Base-by-base conservation (phyloP, 176 grass and related monocot genomes). In the Aegilops longissima region DNA sequence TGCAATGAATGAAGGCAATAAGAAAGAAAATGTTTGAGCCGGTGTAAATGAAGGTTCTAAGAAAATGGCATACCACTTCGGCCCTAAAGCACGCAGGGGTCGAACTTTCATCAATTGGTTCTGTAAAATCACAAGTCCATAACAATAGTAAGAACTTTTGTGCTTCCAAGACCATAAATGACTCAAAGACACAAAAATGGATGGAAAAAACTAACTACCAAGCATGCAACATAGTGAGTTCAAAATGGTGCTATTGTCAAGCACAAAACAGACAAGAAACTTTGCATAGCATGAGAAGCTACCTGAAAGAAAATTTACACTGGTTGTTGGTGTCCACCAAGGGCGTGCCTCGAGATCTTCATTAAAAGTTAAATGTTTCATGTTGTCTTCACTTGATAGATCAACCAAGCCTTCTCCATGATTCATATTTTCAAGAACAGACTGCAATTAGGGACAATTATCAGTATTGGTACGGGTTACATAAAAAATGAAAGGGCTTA, bases 301-400 rank as follows among this genome's bases (percentile, higher is more conserved):
- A 99, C 97, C 84, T 86, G 92, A 91, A 70, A 99, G 92, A 84
- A 90, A 91, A 87, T 99, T 99, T 76, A 94, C 45, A 73, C 64
- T 94, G 70, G 89, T 77, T 77, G 81, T 91, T 66, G 94, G 92
- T 24, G 94, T 90, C 97, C 97, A 99, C 97, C 92, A 99, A 83
- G 97, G 97, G 14, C 97, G 87, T 71, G 90, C 79, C 56, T 99
- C 83, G 82, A 91, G 77, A 92, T 97, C 92, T 94, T 91, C 92
- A 89, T 96, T 99, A 76, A 91, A 94, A 56, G 92, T 93, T 73
- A 94, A 85, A 31, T 77, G 84, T 83, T 89, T 86, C 87, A 99
- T 63, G 73, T 79, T 96, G 51, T 99, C 88, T 29, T 89, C 84
- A 77, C 82, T 92, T 86, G 94, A 90, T 73, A 94, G 63, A 40